A percentile compares a stretch with the other conserved stretches of the same genome.
Evolutionary conservation across 345 rosid genomes (phyloP).

Genomic region (Syzygium oleosum): DNA sequence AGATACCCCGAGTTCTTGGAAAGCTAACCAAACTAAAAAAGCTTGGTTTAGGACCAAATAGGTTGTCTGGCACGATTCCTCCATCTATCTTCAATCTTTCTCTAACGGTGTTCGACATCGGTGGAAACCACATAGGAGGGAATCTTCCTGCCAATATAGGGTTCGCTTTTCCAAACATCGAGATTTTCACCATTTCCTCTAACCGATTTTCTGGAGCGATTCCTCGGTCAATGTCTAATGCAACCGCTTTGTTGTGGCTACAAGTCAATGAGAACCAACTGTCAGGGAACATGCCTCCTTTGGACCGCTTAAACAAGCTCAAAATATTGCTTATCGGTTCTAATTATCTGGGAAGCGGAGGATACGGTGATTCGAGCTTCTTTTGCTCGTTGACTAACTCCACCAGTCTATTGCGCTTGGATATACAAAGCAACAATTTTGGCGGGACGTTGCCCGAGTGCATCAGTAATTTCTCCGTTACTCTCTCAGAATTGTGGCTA

Average conservation of each 20-base stretch:
- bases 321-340: background rate
- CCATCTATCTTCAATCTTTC: conserved; percentile 19
- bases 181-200: background rate
- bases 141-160: conserved; percentile 9
- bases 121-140: background rate
- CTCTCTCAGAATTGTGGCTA: background rate
- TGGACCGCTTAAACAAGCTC: conserved; percentile 5
- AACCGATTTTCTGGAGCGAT: conserved; percentile 3
- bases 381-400: background rate
- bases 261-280: background rate
- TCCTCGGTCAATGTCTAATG: conserved; percentile 6
- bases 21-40: background rate
- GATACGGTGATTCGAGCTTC: background rate
- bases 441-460: background rate
- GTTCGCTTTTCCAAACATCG: conserved; percentile 4
- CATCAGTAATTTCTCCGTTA: background rate
- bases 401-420: rapidly evolving
- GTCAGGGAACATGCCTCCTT: conserved; percentile 5
- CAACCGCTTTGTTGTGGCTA: background rate
- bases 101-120: background rate
- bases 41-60: background rate
- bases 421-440: rapidly evolving
- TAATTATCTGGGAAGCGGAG: conserved; percentile 11
- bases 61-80: conserved; percentile 16
- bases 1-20: conserved; percentile 6